These are phyloP conservation scores for Teunomyces barrocoloradensis DNA, from an alignment of 805 yeast species.

Conservation along the genomic window DNA sequence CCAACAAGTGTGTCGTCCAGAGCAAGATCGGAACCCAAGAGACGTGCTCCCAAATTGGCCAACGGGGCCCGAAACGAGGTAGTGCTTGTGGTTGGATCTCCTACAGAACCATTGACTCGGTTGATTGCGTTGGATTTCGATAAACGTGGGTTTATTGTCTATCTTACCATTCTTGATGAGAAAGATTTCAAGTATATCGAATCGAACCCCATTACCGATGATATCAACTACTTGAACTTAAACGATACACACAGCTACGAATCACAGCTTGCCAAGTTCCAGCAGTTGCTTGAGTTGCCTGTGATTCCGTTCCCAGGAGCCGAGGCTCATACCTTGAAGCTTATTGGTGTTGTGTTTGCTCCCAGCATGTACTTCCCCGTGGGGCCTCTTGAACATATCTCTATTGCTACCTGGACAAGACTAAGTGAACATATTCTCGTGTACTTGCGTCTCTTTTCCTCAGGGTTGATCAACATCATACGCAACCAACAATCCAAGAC, in stretches of 20 bases:
- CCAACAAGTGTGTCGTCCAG: neutral
- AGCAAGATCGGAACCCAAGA: conserved; percentile 14
- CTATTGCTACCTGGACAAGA: conserved; percentile 50
- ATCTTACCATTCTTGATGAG: conserved; percentile 67
- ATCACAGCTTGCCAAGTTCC: conserved; percentile 48
- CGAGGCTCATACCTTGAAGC: conserved; percentile 49
- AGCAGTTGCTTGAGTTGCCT: conserved; percentile 48
- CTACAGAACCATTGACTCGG: conserved; percentile 69
- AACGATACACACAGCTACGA: conserved; percentile 46
- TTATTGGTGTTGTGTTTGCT: conserved; percentile 65
- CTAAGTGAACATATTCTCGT: conserved; percentile 45
- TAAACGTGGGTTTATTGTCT: conserved; percentile 77
- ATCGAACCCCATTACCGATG: conserved; percentile 59
- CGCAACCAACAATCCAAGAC: conserved; percentile 50
- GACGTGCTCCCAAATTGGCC: conserved; percentile 60
- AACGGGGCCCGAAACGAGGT: conserved; percentile 79
- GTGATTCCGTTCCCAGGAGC: conserved; percentile 61
- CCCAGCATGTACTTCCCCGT: conserved; percentile 69
- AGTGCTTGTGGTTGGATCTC: conserved; percentile 71
- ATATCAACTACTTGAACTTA: conserved; percentile 64
- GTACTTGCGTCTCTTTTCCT: conserved; percentile 50
- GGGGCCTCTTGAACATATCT: conserved; percentile 63
- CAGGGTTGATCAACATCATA: conserved; percentile 54
- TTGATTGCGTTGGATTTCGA: conserved; percentile 72
- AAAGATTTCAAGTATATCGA: conserved; percentile 52